Conservation (phyloP, 106 monocot species). For the Gastrodia elata region DNA sequence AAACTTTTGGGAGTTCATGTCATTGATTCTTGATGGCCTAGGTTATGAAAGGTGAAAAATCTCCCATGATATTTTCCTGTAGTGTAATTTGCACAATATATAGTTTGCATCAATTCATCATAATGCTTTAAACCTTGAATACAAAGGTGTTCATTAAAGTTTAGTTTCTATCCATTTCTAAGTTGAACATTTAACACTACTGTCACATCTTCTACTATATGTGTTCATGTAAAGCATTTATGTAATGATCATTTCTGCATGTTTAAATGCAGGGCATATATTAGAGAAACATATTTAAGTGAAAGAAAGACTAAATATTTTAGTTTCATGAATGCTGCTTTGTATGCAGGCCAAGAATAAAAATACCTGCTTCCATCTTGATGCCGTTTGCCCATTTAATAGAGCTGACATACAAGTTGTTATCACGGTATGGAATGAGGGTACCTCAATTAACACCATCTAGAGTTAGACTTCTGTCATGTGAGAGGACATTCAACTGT, state of each 20-base stretch:
- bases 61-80: background rate
- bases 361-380: constrained; percentile 68
- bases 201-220: background rate
- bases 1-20: constrained; percentile 96
- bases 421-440: constrained; percentile 77
- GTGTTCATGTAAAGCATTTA: background rate
- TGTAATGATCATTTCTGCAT: background rate
- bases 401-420: constrained; percentile 59
- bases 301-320: background rate
- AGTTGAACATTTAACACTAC: background rate
- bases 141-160: background rate
- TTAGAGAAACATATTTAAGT: background rate
- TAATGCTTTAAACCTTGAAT: constrained; percentile 27
- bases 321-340: constrained; percentile 4
- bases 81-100: background rate
- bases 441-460: constrained; percentile 96
- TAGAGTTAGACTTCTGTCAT: constrained; percentile 83
- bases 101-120: background rate
- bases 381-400: constrained; percentile 87
- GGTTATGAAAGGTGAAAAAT: constrained; percentile 77
- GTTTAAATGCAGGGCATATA: background rate
- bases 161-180: background rate
- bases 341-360: constrained; percentile 69
- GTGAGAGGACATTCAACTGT: constrained; percentile 81
- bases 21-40: constrained; percentile 82